Conservation (phyloP, 2,329 filamentous ascomycete species). For the Colletotrichum chrysophilum region DNA sequence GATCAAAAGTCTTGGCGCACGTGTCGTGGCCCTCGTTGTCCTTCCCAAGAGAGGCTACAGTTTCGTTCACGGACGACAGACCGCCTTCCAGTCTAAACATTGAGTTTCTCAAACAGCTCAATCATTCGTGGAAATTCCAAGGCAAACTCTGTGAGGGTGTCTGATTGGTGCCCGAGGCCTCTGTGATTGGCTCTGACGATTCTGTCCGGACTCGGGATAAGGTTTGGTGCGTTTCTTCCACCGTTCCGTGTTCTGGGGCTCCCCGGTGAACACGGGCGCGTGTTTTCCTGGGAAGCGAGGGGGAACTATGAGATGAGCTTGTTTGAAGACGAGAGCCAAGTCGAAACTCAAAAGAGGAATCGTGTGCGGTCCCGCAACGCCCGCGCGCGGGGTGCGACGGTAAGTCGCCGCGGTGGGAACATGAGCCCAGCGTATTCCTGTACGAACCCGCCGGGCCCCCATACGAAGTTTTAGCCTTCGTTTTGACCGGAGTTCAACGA, state of each 20-base stretch:
- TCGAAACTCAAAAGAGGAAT: neutral
- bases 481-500: neutral
- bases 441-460: neutral
- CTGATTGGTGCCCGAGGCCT: neutral
- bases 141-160: neutral
- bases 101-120: neutral
- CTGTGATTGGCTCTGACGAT: neutral
- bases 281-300: neutral
- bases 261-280: neutral
- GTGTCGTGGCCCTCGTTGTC: neutral
- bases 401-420: neutral
- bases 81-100: neutral
- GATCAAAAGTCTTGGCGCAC: neutral
- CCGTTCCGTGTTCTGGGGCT: neutral
- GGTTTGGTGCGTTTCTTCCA: neutral
- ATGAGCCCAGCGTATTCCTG: neutral
- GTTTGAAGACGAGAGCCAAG: neutral
- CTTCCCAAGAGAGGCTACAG: neutral
- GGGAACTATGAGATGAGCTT: neutral
- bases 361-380: neutral
- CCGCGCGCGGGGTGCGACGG: neutral
- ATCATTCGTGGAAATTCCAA: neutral
- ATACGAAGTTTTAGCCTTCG: neutral
- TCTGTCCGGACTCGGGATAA: neutral
- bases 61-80: neutral